Conservation (phyloP, 2,329 filamentous ascomycete species). For the Venturia nashicola region DNA sequence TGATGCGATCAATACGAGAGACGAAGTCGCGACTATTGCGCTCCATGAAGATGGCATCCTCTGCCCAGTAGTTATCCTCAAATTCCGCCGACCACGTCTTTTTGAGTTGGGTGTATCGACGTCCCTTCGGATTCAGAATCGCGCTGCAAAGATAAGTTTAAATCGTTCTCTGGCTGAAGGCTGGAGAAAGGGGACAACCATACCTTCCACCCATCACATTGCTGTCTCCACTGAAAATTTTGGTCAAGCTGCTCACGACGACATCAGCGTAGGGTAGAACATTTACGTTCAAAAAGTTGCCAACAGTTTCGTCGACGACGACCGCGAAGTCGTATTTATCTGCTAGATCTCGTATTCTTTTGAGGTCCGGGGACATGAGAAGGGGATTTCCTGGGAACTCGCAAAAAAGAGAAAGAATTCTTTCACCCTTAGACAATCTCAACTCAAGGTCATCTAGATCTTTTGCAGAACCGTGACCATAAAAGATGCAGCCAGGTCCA, state of each 20-base stretch:
- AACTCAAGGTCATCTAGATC: constrained; percentile 77
- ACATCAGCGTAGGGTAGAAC: constrained; percentile 82
- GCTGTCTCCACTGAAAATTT: constrained; percentile 93
- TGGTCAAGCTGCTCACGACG: constrained; percentile 88
- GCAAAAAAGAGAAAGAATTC: constrained; percentile 74
- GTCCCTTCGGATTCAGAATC: constrained; percentile 53
- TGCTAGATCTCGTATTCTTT: constrained; percentile 67
- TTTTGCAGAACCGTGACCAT: constrained; percentile 62
- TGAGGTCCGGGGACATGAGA: constrained; percentile 70
- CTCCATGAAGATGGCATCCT: constrained; percentile 91
- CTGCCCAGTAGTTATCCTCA: constrained; percentile 87
- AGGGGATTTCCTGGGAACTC: constrained; percentile 93
- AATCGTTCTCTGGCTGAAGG: not conserved
- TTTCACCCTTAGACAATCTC: constrained; percentile 58
- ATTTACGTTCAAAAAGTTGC: constrained; percentile 92
- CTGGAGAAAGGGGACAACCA: constrained; percentile 2
- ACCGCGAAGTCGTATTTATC: constrained; percentile 79
- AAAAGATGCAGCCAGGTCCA: constrained; percentile 78
- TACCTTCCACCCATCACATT: constrained; percentile 92
- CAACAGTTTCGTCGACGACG: constrained; percentile 91
- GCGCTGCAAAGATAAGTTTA: constrained; percentile 23
- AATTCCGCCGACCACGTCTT: constrained; percentile 51
- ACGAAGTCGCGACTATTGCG: constrained; percentile 90
- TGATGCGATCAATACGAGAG: constrained; percentile 70
- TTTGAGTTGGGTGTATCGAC: constrained; percentile 60